These are phyloP conservation scores for Hypholoma fasciculare DNA, from an alignment of 768 basidiomycete species.

Conservation along the genomic window DNA sequence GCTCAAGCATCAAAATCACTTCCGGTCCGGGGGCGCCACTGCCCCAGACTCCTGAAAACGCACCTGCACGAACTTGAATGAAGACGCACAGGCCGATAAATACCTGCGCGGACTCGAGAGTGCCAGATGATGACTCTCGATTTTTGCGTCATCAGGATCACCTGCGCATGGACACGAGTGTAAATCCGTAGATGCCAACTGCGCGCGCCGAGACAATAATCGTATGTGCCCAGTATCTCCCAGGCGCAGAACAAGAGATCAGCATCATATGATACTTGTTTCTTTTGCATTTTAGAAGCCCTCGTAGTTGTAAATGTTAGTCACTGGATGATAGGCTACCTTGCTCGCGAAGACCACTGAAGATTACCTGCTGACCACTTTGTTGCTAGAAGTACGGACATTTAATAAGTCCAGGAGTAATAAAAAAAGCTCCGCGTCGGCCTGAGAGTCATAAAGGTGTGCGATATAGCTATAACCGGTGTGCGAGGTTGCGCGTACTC, in stretches of 20 bases:
- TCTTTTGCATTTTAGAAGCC: slow-evolving; percentile 6
- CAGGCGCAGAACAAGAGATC: neutral
- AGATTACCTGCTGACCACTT: neutral
- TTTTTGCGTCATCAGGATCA: slow-evolving; percentile 5
- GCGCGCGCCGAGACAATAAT: neutral
- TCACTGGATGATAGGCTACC: neutral
- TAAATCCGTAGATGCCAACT: neutral
- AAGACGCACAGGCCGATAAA: too few relatives aligned
- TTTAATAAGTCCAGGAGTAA: slow-evolving; percentile 2
- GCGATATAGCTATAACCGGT: neutral
- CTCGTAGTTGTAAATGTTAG: neutral
- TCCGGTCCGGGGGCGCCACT: neutral
- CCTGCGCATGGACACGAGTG: neutral
- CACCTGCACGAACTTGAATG: too few relatives aligned
- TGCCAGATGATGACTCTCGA: neutral
- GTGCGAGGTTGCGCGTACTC: neutral
- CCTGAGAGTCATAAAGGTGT: neutral
- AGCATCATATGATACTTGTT: neutral
- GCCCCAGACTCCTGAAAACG: neutral
- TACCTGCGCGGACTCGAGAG: neutral
- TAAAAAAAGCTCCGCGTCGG: neutral
- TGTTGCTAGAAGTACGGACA: slow-evolving; percentile 4
- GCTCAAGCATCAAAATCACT: neutral
- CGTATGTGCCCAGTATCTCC: neutral
- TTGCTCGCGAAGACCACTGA: neutral